A percentile compares a stretch with the other conserved stretches of the same genome.
Evolutionary conservation across 805 yeast species (phyloP).

Genomic region (Metschnikowia anglica): DNA sequence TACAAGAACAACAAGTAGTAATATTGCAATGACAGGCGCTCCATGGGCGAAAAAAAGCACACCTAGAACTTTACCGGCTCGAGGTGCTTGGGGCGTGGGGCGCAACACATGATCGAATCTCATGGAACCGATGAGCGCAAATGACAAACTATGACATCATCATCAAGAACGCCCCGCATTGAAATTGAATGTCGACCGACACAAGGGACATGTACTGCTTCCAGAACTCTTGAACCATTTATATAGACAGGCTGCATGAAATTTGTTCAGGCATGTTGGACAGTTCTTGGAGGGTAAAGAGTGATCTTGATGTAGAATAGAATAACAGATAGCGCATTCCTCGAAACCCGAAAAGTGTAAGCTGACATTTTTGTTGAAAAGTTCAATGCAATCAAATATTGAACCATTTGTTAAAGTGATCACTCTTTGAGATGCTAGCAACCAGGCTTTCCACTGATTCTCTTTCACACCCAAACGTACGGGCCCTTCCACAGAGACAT

Average conservation of each 20-base stretch:
- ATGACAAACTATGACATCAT: not conserved
- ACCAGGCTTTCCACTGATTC: constrained; percentile 92
- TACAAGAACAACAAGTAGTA: constrained; percentile 27
- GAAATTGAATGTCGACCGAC: constrained; percentile 68
- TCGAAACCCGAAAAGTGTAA: constrained; percentile 91
- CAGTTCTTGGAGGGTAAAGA: constrained; percentile 88
- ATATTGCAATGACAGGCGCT: constrained; percentile 39
- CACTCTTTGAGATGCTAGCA: constrained; percentile 83
- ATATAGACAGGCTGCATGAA: constrained; percentile 93
- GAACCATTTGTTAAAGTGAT: constrained; percentile 74
- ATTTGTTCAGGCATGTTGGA: constrained; percentile 86
- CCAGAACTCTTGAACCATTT: constrained; percentile 97
- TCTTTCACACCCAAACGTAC: constrained; percentile 86
- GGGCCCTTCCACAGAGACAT: constrained; percentile 73
- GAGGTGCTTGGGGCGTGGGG: constrained; percentile 3
- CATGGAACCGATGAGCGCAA: not conserved
- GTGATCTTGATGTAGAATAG: constrained; percentile 85
- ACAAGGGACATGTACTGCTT: constrained; percentile 89
- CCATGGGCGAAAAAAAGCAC: constrained; percentile 36
- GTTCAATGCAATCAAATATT: constrained; percentile 62
- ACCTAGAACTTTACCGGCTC: not conserved
- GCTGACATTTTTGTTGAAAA: constrained; percentile 71
- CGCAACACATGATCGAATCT: not conserved
- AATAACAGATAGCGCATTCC: constrained; percentile 96
- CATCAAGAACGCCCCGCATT: constrained; percentile 7